Conservation (phyloP, 2,329 filamentous ascomycete genomes). For the Diaporthe humulicola region DNA sequence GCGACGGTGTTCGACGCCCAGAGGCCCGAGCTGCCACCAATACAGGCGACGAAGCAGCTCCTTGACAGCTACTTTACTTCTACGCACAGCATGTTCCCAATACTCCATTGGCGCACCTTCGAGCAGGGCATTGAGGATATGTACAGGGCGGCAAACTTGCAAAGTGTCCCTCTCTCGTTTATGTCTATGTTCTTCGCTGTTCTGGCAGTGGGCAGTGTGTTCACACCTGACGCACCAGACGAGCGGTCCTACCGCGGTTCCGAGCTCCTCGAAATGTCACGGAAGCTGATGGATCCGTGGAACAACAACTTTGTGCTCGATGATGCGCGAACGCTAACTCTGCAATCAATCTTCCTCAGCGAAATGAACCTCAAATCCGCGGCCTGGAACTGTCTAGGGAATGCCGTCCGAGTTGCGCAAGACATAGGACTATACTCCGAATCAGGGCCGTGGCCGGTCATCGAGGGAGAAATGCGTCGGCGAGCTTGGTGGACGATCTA, state of each 20-base stretch:
- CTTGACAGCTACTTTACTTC: constrained; percentile 82
- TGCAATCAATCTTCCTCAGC: constrained; percentile 83
- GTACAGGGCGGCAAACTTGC: constrained; percentile 75
- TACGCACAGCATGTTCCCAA: constrained; percentile 84
- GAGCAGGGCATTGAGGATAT: constrained; percentile 80
- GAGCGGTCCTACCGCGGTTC: constrained; percentile 67
- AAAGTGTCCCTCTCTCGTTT: constrained; percentile 76
- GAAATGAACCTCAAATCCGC: constrained; percentile 90
- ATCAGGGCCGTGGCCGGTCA: constrained; percentile 76
- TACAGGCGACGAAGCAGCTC: constrained; percentile 77
- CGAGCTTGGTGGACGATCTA: constrained; percentile 97
- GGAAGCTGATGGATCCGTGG: constrained; percentile 83
- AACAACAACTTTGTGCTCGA: constrained; percentile 82
- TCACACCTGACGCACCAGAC: constrained; percentile 69
- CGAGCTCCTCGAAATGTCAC: constrained; percentile 79
- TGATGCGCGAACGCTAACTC: constrained; percentile 77
- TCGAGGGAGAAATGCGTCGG: constrained; percentile 88
- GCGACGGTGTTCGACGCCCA: constrained; percentile 62
- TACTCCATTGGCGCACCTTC: constrained; percentile 91
- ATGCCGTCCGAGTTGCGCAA: constrained; percentile 83
- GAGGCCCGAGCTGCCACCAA: constrained; percentile 77
- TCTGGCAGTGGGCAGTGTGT: constrained; percentile 85
- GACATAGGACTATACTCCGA: constrained; percentile 86
- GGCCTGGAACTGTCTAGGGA: constrained; percentile 88
- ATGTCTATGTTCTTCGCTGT: constrained; percentile 85